Percentiles rank a stretch among this genome's conserved stretches.
Evolutionary conservation across 2,329 filamentous ascomycete genomes (phyloP).

Genomic region (Fusarium verticillioides): DNA sequence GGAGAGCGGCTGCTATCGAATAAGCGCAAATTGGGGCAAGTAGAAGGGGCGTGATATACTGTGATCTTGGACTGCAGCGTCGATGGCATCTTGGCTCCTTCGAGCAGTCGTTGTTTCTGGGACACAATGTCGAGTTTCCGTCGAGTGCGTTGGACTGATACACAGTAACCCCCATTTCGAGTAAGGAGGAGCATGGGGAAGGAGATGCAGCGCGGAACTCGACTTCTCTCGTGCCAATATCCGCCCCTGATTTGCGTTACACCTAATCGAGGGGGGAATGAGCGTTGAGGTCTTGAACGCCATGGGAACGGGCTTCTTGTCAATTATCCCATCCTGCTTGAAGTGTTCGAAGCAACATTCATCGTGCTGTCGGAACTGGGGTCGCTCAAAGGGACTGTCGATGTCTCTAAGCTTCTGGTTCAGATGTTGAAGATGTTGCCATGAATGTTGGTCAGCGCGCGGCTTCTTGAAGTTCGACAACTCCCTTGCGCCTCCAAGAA

Average conservation of each 20-base stretch:
- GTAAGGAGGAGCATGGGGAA: too few relatives aligned
- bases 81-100: fast-evolving
- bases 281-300: fast-evolving
- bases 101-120: fast-evolving
- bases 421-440: fast-evolving
- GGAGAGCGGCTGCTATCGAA: fast-evolving
- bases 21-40: fast-evolving
- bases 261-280: fast-evolving
- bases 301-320: too few relatives aligned
- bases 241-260: too few relatives aligned
- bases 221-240: fast-evolving
- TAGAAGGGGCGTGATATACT: fast-evolving
- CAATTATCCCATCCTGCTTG: not conserved
- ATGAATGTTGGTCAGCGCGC: fast-evolving
- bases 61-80: not conserved
- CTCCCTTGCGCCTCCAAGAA: fast-evolving
- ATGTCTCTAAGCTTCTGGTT: fast-evolving
- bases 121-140: fast-evolving
- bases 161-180: fast-evolving
- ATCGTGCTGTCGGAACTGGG: not conserved
- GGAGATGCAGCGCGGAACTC: not conserved
- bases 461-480: fast-evolving
- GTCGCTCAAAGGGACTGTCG: fast-evolving
- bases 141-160: fast-evolving
- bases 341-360: fast-evolving